phyloP scores from a whole-genome alignment of 352 stramenopile genomes.

The Globisporangium paddicum region DNA sequence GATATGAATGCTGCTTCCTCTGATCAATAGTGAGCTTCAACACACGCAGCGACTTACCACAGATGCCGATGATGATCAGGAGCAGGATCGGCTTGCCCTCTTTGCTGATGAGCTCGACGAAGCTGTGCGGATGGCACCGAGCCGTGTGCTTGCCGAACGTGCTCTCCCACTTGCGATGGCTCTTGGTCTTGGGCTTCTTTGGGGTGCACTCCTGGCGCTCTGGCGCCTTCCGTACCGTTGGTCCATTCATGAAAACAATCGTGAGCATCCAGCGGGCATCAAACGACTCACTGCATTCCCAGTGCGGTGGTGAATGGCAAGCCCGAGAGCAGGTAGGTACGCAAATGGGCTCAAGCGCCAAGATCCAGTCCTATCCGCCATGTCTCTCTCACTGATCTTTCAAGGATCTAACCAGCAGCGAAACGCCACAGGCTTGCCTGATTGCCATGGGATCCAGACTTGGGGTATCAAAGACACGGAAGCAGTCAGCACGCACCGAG shows the following conservation, averaged over 20 bases:
- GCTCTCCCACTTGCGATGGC: conserved; percentile 44
- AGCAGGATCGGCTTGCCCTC: conserved; percentile 50
- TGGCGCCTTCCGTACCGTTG: background rate
- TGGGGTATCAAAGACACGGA: background rate
- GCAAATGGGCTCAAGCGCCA: background rate
- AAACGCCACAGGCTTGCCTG: conserved; percentile 1
- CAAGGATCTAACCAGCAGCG: background rate
- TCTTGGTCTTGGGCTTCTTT: conserved; percentile 25
- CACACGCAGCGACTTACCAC: conserved; percentile 41
- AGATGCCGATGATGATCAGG: conserved; percentile 43
- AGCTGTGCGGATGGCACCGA: conserved; percentile 24
- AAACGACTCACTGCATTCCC: background rate
- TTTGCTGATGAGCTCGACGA: conserved; percentile 43
- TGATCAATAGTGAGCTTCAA: background rate
- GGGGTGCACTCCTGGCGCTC: background rate
- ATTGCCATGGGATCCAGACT: background rate
- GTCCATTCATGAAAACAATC: background rate
- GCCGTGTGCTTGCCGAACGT: conserved; percentile 28
- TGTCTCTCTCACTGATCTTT: background rate
- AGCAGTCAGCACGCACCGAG: background rate
- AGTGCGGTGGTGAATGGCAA: background rate
- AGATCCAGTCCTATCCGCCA: background rate
- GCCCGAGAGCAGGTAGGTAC: background rate
- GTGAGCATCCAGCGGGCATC: background rate
- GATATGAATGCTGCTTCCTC: background rate